A percentile compares a stretch with the other conserved stretches of the same genome.
Conservation (phyloP, 2,329 filamentous ascomycete species). For the Thielaviopsis punctulata region DNA sequence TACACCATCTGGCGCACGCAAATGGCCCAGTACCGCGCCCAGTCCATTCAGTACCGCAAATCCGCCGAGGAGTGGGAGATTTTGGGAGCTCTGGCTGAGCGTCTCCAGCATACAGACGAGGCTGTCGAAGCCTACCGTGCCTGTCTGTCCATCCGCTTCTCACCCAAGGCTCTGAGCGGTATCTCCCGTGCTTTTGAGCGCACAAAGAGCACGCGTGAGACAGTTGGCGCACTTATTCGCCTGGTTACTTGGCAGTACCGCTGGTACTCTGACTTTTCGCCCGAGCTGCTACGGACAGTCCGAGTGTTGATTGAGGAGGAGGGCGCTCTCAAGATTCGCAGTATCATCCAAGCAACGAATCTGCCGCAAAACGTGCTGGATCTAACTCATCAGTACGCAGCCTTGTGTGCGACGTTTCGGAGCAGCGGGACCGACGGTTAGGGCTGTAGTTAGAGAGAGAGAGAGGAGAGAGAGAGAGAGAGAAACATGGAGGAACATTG, state of each 20-base stretch:
- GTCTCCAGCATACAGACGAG: constrained; percentile 81
- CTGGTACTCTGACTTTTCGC: constrained; percentile 99
- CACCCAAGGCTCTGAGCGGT: constrained; percentile 77
- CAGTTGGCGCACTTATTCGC: constrained; percentile 70
- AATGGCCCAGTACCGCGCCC: constrained; percentile 85
- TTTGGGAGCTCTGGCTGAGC: constrained; percentile 76
- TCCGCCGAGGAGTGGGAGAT: constrained; percentile 98
- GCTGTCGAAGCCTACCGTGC: constrained; percentile 84
- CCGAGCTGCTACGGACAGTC: constrained; percentile 71
- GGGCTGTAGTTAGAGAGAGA: constrained; percentile 11
- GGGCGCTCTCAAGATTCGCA: constrained; percentile 89
- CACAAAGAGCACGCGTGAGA: constrained; percentile 61
- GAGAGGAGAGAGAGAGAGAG: neutral
- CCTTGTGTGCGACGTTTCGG: constrained; percentile 82
- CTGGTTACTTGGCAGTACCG: constrained; percentile 96
- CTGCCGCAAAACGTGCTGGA: constrained; percentile 85
- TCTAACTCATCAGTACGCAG: constrained; percentile 89
- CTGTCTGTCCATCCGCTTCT: constrained; percentile 77
- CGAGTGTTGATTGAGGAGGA: constrained; percentile 92
- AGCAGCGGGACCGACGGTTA: constrained; percentile 83
- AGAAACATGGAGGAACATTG: neutral
- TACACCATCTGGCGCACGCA: constrained; percentile 99
- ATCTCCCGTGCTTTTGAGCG: constrained; percentile 66
- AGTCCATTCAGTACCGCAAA: constrained; percentile 92
- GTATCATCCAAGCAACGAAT: constrained; percentile 91